These are phyloP conservation scores for Geotrichum cucujoidarum DNA, from an alignment of 1,139 yeast genomes.

Conservation along the genomic window DNA sequence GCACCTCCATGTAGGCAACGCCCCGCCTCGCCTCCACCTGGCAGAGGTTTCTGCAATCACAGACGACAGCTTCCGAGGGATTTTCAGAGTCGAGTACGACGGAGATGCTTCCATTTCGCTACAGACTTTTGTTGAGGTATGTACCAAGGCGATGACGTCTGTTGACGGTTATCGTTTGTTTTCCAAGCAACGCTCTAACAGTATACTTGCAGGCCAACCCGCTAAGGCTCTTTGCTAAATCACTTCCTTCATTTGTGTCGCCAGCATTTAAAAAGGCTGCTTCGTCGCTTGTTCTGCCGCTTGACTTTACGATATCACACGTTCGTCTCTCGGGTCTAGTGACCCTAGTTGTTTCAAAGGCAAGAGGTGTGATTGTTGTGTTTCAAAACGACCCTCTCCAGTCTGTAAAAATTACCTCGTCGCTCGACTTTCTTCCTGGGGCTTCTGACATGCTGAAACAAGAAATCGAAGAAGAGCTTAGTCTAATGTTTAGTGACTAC, in stretches of 20 bases:
- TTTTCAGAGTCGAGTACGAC: constrained; percentile 62
- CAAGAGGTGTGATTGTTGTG: constrained; percentile 67
- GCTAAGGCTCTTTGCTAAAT: constrained; percentile 49
- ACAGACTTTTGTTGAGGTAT: constrained; percentile 61
- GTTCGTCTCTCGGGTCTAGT: constrained; percentile 64
- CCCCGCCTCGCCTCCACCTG: constrained; percentile 65
- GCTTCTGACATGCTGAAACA: constrained; percentile 62
- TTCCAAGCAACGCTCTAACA: not conserved
- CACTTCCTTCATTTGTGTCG: constrained; percentile 49
- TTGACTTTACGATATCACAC: constrained; percentile 58
- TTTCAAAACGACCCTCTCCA: constrained; percentile 74
- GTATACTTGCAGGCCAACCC: constrained; percentile 51
- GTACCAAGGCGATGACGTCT: constrained; percentile 2
- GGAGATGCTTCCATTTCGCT: constrained; percentile 69
- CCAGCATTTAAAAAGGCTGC: constrained; percentile 45
- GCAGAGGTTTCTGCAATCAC: constrained; percentile 72
- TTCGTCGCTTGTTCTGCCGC: constrained; percentile 60
- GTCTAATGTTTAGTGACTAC: constrained; percentile 71
- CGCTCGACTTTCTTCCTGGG: constrained; percentile 71
- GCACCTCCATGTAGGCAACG: constrained; percentile 66
- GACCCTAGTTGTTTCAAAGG: constrained; percentile 61
- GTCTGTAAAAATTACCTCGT: constrained; percentile 64
- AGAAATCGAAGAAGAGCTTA: constrained; percentile 63
- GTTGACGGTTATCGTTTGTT: not conserved
- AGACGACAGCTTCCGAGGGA: constrained; percentile 64